Conservation (phyloP, 2,329 filamentous ascomycete genomes). For the Cryphonectria radicalis region DNA sequence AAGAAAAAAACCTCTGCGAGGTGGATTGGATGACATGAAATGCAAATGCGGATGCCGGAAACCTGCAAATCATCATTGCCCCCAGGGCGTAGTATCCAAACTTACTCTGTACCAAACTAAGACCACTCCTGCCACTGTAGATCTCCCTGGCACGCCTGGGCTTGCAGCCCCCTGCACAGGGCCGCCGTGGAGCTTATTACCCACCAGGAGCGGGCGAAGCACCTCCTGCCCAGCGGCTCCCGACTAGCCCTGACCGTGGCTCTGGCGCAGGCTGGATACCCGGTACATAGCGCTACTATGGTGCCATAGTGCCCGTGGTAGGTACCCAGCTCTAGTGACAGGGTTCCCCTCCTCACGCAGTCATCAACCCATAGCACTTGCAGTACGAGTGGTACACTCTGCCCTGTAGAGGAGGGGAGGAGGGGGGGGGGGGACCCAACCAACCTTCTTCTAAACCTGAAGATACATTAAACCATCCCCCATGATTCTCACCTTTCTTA, state of each 20-base stretch:
- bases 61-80: conserved; percentile 24
- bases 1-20: background rate
- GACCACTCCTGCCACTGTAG: background rate
- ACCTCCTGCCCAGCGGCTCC: background rate
- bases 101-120: conserved; percentile 1
- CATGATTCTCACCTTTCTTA: background rate
- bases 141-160: background rate
- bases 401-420: background rate
- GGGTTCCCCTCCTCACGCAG: background rate
- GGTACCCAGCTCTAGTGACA: background rate
- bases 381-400: background rate
- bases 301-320: background rate
- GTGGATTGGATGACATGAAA: background rate
- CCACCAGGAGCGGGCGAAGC: background rate
- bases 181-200: background rate
- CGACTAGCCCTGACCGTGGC: background rate
- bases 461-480: background rate
- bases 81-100: background rate
- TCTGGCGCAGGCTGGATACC: background rate
- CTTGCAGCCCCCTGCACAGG: background rate
- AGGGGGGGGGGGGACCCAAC: background rate
- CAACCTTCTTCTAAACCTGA: background rate
- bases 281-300: background rate
- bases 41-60: background rate
- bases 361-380: background rate